Evolutionary conservation across 306 rosid genomes (phyloP), one percentile per base, ranked within the genome.

Genomic region (Ammopiptanthus mongolicus): DNA sequence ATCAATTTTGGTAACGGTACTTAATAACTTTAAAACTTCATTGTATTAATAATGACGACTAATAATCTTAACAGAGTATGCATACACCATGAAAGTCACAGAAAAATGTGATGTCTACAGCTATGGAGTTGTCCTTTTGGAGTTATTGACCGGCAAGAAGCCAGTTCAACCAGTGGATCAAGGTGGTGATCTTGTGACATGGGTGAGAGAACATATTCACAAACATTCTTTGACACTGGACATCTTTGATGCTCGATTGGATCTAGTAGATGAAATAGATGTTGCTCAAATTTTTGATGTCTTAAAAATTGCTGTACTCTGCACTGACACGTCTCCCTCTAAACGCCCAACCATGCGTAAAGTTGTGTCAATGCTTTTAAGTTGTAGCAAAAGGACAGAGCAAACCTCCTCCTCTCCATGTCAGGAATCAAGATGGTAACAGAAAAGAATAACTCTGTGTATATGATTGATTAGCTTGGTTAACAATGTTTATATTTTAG

Each of bases 51-150:
- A 25, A 36, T 69, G 42, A 34, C 6, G 3, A n/a, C 5, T 41
- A 29, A 42, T 50, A 34, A 44, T 17, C 6, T 68, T 61, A 8
- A 63, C 90, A 89, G 96, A 91, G 67, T 89, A 92, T 74, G 96
- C 93, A 10, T 89, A 86, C 81, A 86, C 91, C 44, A 89, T 89
- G 96, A 89, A 82, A 82, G 88, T 92, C 29, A 82, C 89, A 2
- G 93, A 86, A 79, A 92, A 86, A 79, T 85, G 97, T 37, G 93
- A 92, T 84, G 87, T 92, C 6, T 90, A 92, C 31, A 92, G 96
- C 78, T 92, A 86, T 9, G 91, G 93, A n/a, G 91, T 89, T 18
- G 93, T 91, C 63, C 79, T 91, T 3, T 64, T 88, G 64, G 96
- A 91, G 79, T 81, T 92, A 81, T 59, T 90, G n/a, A 92, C 96